Evolutionary conservation across 2,329 filamentous ascomycete genomes (phyloP).

Genomic region (Stagonosporopsis tanaceti): DNA sequence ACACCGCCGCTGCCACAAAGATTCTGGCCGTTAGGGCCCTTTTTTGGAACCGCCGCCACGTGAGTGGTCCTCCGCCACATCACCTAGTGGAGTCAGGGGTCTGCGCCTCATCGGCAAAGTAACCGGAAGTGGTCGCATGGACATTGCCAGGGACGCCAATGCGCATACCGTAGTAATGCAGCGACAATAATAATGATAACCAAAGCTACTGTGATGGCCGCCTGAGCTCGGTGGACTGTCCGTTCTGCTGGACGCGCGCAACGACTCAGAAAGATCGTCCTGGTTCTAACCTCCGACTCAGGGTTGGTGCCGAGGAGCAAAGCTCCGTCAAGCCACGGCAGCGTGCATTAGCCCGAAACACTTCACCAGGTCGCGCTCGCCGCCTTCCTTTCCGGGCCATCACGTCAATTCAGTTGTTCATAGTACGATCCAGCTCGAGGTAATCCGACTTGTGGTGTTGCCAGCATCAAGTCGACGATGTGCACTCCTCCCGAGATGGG

Average conservation of each 20-base stretch:
- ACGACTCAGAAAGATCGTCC: neutral
- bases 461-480: neutral
- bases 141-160: neutral
- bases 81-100: slow-evolving; percentile 38
- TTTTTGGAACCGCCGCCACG: slow-evolving; percentile 39
- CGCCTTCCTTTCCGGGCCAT: slow-evolving; percentile 7
- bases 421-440: neutral
- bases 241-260: neutral
- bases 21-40: slow-evolving; percentile 31
- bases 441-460: neutral
- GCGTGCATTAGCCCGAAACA: slow-evolving; percentile 29
- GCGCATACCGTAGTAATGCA: neutral
- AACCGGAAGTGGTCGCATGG: slow-evolving; percentile 26
- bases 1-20: slow-evolving; percentile 38
- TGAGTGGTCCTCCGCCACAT: slow-evolving; percentile 39
- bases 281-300: slow-evolving; percentile 2
- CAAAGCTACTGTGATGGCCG: neutral
- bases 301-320: slow-evolving; percentile 8
- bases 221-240: neutral
- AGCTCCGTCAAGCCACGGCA: slow-evolving; percentile 20
- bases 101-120: slow-evolving; percentile 49
- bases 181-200: neutral
- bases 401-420: neutral
- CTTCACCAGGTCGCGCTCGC: slow-evolving; percentile 20
- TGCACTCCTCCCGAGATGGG: neutral